Conservation (phyloP, 1,139 yeast genomes). For the Geotrichum phurueaensis region DNA sequence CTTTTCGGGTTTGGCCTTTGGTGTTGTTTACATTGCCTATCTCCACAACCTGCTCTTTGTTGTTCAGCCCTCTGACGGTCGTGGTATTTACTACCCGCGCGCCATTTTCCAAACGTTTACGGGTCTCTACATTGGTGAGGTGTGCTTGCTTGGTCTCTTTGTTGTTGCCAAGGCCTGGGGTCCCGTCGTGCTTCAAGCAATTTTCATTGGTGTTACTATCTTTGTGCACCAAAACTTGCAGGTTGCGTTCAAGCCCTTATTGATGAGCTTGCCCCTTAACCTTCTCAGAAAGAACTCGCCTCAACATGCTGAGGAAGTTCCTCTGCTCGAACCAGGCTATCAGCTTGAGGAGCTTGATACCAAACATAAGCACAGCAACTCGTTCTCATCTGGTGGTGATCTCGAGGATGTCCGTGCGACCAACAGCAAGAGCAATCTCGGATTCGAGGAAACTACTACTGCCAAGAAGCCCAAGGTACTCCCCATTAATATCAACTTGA, state of each 20-base stretch:
- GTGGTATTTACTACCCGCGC: slow-evolving; percentile 82
- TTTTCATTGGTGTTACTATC: slow-evolving; percentile 57
- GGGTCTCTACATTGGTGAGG: slow-evolving; percentile 81
- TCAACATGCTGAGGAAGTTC: background rate
- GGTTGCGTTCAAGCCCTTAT: slow-evolving; percentile 58
- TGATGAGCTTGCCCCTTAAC: slow-evolving; percentile 60
- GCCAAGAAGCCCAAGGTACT: background rate
- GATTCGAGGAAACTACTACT: background rate
- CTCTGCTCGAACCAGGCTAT: slow-evolving; percentile 3
- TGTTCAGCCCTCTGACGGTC: slow-evolving; percentile 57
- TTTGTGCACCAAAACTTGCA: slow-evolving; percentile 58
- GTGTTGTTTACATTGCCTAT: slow-evolving; percentile 69
- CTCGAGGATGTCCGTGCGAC: slow-evolving; percentile 4
- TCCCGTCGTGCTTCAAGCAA: slow-evolving; percentile 73
- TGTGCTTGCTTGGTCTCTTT: slow-evolving; percentile 78
- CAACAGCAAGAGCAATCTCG: slow-evolving; percentile 1
- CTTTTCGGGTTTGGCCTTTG: slow-evolving; percentile 66
- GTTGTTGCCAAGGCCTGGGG: slow-evolving; percentile 95
- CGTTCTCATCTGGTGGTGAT: slow-evolving; percentile 3
- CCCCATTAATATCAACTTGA: background rate
- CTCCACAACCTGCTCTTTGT: slow-evolving; percentile 76
- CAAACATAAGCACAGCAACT: background rate
- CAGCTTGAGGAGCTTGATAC: background rate
- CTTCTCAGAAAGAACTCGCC: slow-evolving; percentile 17
- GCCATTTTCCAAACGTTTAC: slow-evolving; percentile 84